Evolutionary conservation across 2,329 filamentous ascomycete genomes (phyloP).

Genomic region (Davidsoniella virescens): DNA sequence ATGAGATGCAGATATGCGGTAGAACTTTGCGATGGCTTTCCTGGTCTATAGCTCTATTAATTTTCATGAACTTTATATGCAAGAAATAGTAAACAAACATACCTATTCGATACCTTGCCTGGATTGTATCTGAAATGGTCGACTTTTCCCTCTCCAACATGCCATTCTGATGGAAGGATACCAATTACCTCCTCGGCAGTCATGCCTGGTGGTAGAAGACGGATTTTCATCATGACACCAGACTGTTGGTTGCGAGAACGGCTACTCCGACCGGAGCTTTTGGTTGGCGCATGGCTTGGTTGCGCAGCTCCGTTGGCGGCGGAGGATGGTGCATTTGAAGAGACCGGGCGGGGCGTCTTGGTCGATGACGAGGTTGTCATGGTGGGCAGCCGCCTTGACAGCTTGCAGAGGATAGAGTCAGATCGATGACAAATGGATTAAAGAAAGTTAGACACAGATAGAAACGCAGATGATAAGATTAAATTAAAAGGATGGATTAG

Average conservation of each 20-base stretch:
- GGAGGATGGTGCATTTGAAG: background rate
- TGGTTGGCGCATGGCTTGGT: background rate
- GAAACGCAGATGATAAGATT: too few relatives aligned
- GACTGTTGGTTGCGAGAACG: conserved; percentile 20
- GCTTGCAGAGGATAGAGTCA: background rate
- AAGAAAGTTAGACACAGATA: background rate
- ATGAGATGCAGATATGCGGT: conserved; percentile 70
- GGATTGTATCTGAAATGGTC: conserved; percentile 59
- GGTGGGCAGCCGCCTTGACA: background rate
- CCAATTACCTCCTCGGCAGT: conserved; percentile 61
- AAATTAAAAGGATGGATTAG: too few relatives aligned
- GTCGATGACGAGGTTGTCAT: conserved; percentile 5
- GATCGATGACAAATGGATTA: too few relatives aligned
- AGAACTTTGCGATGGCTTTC: conserved; percentile 68
- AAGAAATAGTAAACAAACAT: background rate
- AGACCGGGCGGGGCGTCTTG: background rate
- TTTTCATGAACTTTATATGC: background rate
- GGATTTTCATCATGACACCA: conserved; percentile 70
- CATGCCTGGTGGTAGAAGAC: conserved; percentile 72
- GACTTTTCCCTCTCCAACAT: conserved; percentile 59
- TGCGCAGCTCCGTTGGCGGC: background rate
- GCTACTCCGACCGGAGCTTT: background rate
- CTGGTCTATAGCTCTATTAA: conserved; percentile 37
- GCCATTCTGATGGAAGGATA: conserved; percentile 67
- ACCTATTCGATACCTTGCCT: conserved; percentile 54